These are phyloP conservation scores for Sugiyamaella sp. DNA, from an alignment of 1,139 yeast species.

Conservation along the genomic window DNA sequence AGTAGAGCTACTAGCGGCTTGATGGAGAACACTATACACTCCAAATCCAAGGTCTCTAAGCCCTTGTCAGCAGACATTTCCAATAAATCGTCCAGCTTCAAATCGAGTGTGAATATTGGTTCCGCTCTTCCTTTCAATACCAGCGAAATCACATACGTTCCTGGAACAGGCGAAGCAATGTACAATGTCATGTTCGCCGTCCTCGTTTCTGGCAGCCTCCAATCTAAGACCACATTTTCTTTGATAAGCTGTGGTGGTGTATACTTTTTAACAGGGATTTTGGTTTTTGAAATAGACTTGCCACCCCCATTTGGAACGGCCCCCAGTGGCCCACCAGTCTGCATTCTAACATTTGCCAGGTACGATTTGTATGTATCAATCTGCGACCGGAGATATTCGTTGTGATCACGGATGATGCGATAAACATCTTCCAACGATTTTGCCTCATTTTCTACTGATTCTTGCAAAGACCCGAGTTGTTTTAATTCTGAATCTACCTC, in stretches of 20 bases:
- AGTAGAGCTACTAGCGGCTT: slow-evolving; percentile 33
- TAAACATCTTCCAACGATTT: slow-evolving; percentile 42
- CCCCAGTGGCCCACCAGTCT: slow-evolving; percentile 39
- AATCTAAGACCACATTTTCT: slow-evolving; percentile 40
- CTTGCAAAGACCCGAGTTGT: slow-evolving; percentile 44
- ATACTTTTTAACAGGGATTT: slow-evolving; percentile 39
- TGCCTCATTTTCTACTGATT: slow-evolving; percentile 43
- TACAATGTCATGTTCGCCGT: slow-evolving; percentile 33
- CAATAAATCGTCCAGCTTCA: slow-evolving; percentile 44
- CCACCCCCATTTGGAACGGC: slow-evolving; percentile 32
- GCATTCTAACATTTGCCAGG: slow-evolving; percentile 44
- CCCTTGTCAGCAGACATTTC: slow-evolving; percentile 41
- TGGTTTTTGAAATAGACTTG: slow-evolving; percentile 25
- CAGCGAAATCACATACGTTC: slow-evolving; percentile 44
- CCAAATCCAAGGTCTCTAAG: slow-evolving; percentile 39
- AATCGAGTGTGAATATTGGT: slow-evolving; percentile 39
- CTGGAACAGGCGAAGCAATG: slow-evolving; percentile 43
- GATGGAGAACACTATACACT: slow-evolving; percentile 40
- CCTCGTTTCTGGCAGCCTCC: slow-evolving; percentile 39
- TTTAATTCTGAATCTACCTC: slow-evolving; percentile 46
- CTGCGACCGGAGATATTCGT: slow-evolving; percentile 44
- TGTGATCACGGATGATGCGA: slow-evolving; percentile 43
- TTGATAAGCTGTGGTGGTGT: slow-evolving; percentile 39
- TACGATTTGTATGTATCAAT: slow-evolving; percentile 45
- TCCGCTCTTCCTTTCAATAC: slow-evolving; percentile 41